Conservation (phyloP, 345 rosid species). For the Euclidium syriacum region DNA sequence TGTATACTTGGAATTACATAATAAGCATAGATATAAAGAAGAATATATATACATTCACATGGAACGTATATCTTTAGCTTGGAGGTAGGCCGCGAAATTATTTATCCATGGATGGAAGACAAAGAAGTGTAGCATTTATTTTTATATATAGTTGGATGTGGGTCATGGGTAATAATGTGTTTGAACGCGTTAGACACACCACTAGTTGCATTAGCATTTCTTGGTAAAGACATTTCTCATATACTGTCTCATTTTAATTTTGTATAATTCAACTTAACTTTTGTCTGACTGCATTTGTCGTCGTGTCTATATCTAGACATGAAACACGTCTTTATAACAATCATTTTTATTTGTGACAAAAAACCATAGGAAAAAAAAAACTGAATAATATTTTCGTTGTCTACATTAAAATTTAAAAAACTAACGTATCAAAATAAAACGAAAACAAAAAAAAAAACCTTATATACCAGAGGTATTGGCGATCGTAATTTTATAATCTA, state of each 20-base stretch:
- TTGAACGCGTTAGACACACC: slow-evolving; percentile 24
- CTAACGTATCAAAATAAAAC: too few species aligned
- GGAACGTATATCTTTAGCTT: slow-evolving; percentile 8
- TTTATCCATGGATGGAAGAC: slow-evolving; percentile 25
- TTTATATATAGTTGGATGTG: slow-evolving; percentile 21
- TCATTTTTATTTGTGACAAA: neutral
- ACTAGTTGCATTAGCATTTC: slow-evolving; percentile 15
- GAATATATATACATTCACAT: slow-evolving; percentile 3
- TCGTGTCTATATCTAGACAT: neutral
- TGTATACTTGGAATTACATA: neutral
- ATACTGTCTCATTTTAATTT: neutral
- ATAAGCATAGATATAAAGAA: neutral
- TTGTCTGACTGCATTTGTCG: neutral
- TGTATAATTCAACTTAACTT: neutral
- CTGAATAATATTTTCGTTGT: neutral
- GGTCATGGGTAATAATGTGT: slow-evolving; percentile 20
- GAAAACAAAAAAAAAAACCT: too few species aligned
- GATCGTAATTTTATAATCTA: neutral
- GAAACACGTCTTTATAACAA: neutral
- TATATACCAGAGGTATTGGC: neutral
- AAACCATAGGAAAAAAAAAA: neutral
- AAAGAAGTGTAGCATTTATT: slow-evolving; percentile 21
- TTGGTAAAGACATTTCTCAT: neutral
- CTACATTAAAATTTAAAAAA: too few species aligned
- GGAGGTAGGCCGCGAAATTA: slow-evolving; percentile 17